Evolutionary conservation across 2,329 filamentous ascomycete species (phyloP).

Genomic region (Arthrobotrys megalospora): DNA sequence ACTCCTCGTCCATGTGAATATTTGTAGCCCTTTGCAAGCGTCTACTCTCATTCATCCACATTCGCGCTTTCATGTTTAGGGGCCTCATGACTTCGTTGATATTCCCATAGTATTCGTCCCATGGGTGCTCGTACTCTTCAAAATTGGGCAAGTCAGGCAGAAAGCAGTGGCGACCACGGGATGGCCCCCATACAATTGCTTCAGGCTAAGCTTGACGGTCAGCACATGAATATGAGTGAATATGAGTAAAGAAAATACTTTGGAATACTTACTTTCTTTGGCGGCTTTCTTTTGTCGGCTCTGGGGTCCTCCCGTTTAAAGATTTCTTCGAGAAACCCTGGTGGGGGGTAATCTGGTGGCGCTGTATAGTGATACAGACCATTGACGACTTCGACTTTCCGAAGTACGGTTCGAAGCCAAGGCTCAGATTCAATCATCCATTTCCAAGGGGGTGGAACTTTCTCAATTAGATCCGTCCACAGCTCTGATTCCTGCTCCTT

Average conservation of each 20-base stretch:
- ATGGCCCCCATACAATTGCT: neutral
- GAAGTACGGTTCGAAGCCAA: constrained; percentile 8
- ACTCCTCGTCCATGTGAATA: neutral
- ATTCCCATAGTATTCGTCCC: constrained; percentile 8
- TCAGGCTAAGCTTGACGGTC: neutral
- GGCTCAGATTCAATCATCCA: constrained; percentile 3
- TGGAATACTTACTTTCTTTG: neutral
- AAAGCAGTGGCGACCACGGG: neutral
- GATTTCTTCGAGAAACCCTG: neutral
- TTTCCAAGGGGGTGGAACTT: neutral
- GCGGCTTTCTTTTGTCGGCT: neutral
- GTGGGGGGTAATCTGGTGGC: neutral
- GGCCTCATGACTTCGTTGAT: neutral
- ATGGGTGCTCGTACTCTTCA: constrained; percentile 7
- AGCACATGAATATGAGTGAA: neutral
- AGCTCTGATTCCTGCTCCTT: neutral
- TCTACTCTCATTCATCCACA: neutral
- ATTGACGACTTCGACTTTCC: constrained; percentile 5
- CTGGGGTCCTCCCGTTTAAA: neutral
- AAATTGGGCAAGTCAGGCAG: neutral
- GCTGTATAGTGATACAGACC: neutral
- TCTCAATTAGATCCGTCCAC: neutral
- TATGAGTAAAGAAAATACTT: no score
- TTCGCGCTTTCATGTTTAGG: constrained; percentile 1
- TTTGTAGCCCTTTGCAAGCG: neutral